Evolutionary conservation across 179 eudicot genomes (phyloP), one percentile per base, ranked within the genome.

Genomic region (Actinidia polygama): DNA sequence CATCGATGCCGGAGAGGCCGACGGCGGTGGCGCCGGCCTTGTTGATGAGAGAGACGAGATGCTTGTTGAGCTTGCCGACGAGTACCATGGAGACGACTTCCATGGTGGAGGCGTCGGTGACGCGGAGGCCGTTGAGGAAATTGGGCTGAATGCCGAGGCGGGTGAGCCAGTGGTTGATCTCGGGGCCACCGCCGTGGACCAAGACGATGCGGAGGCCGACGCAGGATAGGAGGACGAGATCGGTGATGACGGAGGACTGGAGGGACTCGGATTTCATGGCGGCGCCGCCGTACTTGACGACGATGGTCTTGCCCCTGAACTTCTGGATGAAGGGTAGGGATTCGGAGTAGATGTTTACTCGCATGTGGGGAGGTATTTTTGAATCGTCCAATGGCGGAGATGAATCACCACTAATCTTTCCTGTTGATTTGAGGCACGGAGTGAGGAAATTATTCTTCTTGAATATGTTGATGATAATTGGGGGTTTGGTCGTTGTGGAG

Each of bases 171-270:
- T 84, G 85, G 86, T 95, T 94, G 84, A 95, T 95, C 86, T 91
- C 98, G 3, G 98, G 98, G 40, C 98, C 98, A 4, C 98, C 98
- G 1, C 96, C 98, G 6, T 95, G 96, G 30, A 95, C 98, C 79
- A 95, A 91, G 1, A 94, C 91, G 26, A 93, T 91, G 36, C 91
- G 91, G n/a, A 94, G 81, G 53, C 98, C 98, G 58, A 95, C 94
- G 75, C 95, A 92, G 6, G 98, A 90, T 7, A 95, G 90, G 19
- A 94, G 87, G 19, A 94, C 98, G 19, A 95, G 87, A 77, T 95
- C 98, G 5, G 89, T 85, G 49, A 95, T 94, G 7, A 95, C 96
- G 0, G 93, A 94, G n/a, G 98, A 90, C 85, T 93, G 96, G 80
- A 93, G 91, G 4, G 91, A 84, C 81, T 89, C 89, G 0, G 95